phyloP scores from a whole-genome alignment of 1,139 yeast genomes.

The Scheffersomyces insectosa region DNA sequence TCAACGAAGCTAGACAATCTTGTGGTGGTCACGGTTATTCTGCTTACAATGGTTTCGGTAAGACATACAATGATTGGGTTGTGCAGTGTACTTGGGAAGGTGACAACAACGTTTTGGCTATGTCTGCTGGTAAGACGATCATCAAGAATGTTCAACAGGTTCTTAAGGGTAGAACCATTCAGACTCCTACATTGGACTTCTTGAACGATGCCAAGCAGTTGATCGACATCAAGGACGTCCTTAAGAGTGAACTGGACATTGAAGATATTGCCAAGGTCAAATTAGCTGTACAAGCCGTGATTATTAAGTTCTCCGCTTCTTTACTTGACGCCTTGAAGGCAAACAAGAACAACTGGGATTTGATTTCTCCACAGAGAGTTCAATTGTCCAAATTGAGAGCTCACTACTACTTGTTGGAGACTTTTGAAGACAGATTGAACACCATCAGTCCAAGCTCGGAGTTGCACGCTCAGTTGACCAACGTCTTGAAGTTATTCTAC shows the following conservation, averaged over 20 bases:
- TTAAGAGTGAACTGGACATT: slow-evolving; percentile 12
- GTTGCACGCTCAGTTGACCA: slow-evolving; percentile 21
- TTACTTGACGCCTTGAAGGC: slow-evolving; percentile 25
- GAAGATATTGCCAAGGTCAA: slow-evolving; percentile 14
- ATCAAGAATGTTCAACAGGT: slow-evolving; percentile 52
- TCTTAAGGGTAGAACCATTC: slow-evolving; percentile 31
- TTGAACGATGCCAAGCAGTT: slow-evolving; percentile 34
- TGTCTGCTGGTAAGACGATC: slow-evolving; percentile 79
- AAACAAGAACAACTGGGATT: slow-evolving; percentile 37
- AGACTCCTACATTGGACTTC: slow-evolving; percentile 44
- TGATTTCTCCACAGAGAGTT: slow-evolving; percentile 26
- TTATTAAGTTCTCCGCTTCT: slow-evolving; percentile 26
- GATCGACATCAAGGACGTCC: slow-evolving; percentile 3
- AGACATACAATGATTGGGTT: slow-evolving; percentile 88
- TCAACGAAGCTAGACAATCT: slow-evolving; percentile 90
- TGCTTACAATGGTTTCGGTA: slow-evolving; percentile 85
- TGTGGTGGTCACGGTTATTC: slow-evolving; percentile 98
- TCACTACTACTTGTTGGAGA: slow-evolving; percentile 25
- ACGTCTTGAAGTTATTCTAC: slow-evolving; percentile 23
- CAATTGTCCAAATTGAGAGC: slow-evolving; percentile 24
- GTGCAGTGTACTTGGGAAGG: slow-evolving; percentile 99
- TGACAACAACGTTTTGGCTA: slow-evolving; percentile 83
- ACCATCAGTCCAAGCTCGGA: slow-evolving; percentile 13
- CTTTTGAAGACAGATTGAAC: slow-evolving; percentile 18
- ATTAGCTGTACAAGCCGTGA: slow-evolving; percentile 25